Evolutionary conservation across 1,139 yeast species (phyloP), one percentile per base, ranked within the genome.

Genomic region (Nakaseomyces kungkrabaensis): DNA sequence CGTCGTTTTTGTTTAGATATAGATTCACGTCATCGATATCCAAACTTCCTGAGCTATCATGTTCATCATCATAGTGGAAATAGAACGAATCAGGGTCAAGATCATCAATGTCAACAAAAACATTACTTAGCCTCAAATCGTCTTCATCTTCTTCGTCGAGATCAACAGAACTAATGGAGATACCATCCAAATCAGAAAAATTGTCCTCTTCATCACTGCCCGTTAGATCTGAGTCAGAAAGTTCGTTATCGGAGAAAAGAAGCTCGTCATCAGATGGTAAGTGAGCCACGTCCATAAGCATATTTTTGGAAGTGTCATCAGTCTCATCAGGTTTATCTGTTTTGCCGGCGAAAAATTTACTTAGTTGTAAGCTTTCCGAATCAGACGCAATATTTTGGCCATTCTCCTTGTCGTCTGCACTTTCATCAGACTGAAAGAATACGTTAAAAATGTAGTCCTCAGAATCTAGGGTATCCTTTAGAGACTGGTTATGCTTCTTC

Each of bases 11-110:
- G 13, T 47, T 48, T 9, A 37, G 32, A n/a, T 41, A 45, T 24
- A 43, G 46, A n/a, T 48, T 48, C 25, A 50, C 52, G 17, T 54
- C 49, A 36, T 48, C 55, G 9, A 56, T 61, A 34, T 56, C 59
- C 26, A 59, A 46, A 45, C 51, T 40, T 49, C 66, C 47, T 4
- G 54, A 56, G 49, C 61, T 63, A 47, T 61, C 66, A 46, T 59
- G 55, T 10, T 52, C 58, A 42, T 57, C 59, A 42, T 57, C 60
- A 47, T 62, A 60, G 38, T 65, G 68, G 50, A 66, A 66, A 49
- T 66, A 67, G 40, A 66, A 66, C 1, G 69, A 62, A 48, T 68
- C 72, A 11, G 71, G 72, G 50, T 68, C 72, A 17, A 67, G 58
- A 45, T 71, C 72, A 46, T 67, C 71, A 41, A 63, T 65, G 51